phyloP scores from a whole-genome alignment of 805 yeast species.

The Candida ficus region DNA sequence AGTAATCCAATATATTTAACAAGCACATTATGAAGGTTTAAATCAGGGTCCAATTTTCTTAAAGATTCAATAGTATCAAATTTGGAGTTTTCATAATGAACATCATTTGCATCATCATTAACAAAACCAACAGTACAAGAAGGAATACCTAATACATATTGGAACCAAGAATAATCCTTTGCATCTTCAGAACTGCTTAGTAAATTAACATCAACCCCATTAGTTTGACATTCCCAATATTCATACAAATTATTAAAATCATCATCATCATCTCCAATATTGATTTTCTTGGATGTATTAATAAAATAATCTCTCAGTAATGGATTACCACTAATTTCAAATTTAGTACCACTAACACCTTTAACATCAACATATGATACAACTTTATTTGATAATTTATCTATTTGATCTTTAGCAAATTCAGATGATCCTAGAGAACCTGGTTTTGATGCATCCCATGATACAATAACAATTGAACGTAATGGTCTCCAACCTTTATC shows the following conservation, averaged over 20 bases:
- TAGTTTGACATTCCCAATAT: constrained; percentile 34
- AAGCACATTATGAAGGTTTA: constrained; percentile 46
- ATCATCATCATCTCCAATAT: constrained; percentile 7
- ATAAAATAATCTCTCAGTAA: constrained; percentile 41
- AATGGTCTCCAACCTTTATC: constrained; percentile 64
- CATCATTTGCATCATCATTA: constrained; percentile 29
- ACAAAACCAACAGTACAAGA: constrained; percentile 45
- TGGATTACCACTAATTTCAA: constrained; percentile 52
- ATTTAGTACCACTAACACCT: constrained; percentile 46
- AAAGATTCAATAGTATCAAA: constrained; percentile 54
- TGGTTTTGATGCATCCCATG: constrained; percentile 81
- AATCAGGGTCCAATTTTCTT: constrained; percentile 46
- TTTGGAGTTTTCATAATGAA: constrained; percentile 49
- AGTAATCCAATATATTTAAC: constrained; percentile 58
- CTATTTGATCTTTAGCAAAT: constrained; percentile 57
- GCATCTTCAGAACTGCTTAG: constrained; percentile 53
- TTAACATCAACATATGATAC: constrained; percentile 50
- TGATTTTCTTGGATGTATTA: constrained; percentile 20
- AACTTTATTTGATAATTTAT: constrained; percentile 41
- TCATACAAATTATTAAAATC: constrained; percentile 37
- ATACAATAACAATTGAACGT: constrained; percentile 62
- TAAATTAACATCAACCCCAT: constrained; percentile 33
- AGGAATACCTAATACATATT: constrained; percentile 64
- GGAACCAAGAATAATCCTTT: constrained; percentile 50
- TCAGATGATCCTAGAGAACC: constrained; percentile 77